Evolutionary conservation across 1,284 basidiomycete species (phyloP), one percentile per base, ranked within the genome.

Genomic region (Trametes versicolor): DNA sequence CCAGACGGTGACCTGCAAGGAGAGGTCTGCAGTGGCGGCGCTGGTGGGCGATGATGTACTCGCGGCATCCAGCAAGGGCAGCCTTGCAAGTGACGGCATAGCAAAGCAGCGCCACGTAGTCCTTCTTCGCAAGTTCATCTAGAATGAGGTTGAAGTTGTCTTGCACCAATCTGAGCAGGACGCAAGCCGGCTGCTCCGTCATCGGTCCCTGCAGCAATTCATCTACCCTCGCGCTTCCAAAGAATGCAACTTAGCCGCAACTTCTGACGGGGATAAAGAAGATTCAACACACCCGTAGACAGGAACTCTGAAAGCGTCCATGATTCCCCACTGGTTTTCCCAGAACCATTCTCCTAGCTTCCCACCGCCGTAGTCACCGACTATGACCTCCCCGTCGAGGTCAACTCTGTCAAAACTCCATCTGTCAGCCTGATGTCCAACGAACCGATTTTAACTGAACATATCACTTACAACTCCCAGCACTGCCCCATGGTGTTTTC

Each of bases 341-440:
- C 49, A 32, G 49, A 51, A 51, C 21, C 23, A 51, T 32, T 49
- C 48, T 15, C 48, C 23, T 27, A 49, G 7, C 48, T 29, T 49
- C 19, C 5, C 15, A 19, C 7, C 23, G 12, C 43, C 43, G 4
- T n/a, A n/a, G n/a, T n/a, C n/a, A n/a, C 48, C 48, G 2, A 51
- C 10, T 4, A 8, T 19, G 17, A 2, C 4, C 15, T 15, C 5
- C n/a, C 15, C 29, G 49, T 51, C 27, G 15, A 51, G 17, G 19
- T 51, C 49, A n/a, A 51, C 17, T 5, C 27, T 51, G 29, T 9
- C 7, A 27, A 12, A 2, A 10, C 27, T 2, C 17, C 25, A 6
- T 13, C 9, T 29, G n/a, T n/a, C n/a, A n/a, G n/a, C n/a, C n/a
- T n/a, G n/a, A n/a, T n/a, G n/a, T n/a, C n/a, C n/a, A n/a, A n/a